Percentiles rank a stretch among this genome's conserved stretches.
phyloP scores from a whole-genome alignment of 805 yeast species.

The Nakazawaea sp. region DNA sequence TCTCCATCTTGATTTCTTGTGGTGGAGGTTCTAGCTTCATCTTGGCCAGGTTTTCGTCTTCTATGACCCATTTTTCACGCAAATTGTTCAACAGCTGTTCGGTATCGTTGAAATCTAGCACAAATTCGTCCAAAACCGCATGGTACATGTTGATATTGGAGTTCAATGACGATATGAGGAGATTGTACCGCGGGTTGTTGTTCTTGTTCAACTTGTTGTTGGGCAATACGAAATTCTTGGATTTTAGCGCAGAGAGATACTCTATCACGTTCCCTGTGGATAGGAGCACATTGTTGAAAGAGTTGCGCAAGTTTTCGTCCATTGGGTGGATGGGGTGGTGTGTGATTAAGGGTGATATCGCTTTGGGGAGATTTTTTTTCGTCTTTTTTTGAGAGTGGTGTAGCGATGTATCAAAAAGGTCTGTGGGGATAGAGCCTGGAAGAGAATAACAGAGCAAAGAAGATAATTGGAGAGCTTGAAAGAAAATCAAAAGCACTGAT shows the following conservation, averaged over 20 bases:
- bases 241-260: slow-evolving; percentile 6
- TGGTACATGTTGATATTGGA: slow-evolving; percentile 6
- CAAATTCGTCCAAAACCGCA: slow-evolving; percentile 9
- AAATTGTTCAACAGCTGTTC: slow-evolving; percentile 4
- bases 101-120: slow-evolving; percentile 6
- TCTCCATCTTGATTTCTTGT: not conserved
- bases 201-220: slow-evolving; percentile 8
- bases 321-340: not conserved
- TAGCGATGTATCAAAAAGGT: too few relatives aligned
- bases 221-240: slow-evolving; percentile 11
- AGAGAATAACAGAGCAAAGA: too few relatives aligned
- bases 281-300: slow-evolving; percentile 9
- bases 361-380: too few relatives aligned
- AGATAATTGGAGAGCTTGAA: too few relatives aligned
- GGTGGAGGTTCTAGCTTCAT: slow-evolving; percentile 1
- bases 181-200: slow-evolving; percentile 5
- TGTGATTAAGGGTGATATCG: too few relatives aligned
- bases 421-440: too few relatives aligned
- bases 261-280: slow-evolving; percentile 9
- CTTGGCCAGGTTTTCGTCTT: slow-evolving; percentile 1
- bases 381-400: too few relatives aligned
- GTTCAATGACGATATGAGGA: slow-evolving; percentile 2
- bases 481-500: too few relatives aligned
- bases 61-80: slow-evolving; percentile 1
- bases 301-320: slow-evolving; percentile 8